Conservation (phyloP, 129 eudicot genomes). For the Escallonia rubra region DNA sequence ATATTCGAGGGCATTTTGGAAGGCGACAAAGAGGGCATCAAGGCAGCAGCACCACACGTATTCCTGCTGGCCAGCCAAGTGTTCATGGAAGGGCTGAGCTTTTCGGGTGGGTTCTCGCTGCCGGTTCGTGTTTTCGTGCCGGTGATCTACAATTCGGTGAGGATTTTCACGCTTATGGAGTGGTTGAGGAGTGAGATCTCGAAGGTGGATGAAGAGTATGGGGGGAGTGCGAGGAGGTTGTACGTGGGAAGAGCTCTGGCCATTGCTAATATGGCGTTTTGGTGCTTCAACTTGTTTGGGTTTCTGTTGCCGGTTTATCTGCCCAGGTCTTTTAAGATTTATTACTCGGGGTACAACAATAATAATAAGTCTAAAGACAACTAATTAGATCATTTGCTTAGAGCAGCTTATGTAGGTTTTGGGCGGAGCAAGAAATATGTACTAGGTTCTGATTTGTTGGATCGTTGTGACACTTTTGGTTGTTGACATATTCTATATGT, state of each 20-base stretch:
- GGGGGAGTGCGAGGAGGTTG: slow-evolving; percentile 41
- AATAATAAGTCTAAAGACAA: too few species aligned
- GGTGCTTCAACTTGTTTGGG: slow-evolving; percentile 82
- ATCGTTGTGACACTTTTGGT: too few species aligned
- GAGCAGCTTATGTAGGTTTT: neutral
- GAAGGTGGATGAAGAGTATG: slow-evolving; percentile 25
- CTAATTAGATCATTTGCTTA: too few species aligned
- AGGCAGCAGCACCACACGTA: slow-evolving; percentile 74
- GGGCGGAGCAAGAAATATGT: too few species aligned
- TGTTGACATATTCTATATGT: too few species aligned
- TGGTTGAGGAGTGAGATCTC: slow-evolving; percentile 58
- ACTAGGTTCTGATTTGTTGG: neutral
- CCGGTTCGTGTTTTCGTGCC: slow-evolving; percentile 76
- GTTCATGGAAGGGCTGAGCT: slow-evolving; percentile 66
- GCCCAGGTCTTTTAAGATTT: slow-evolving; percentile 58
- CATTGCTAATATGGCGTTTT: slow-evolving; percentile 51
- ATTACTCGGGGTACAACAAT: slow-evolving; percentile 25
- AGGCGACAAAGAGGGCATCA: slow-evolving; percentile 70
- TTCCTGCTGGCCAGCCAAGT: slow-evolving; percentile 67
- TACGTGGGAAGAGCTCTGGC: slow-evolving; percentile 58
- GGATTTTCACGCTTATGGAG: slow-evolving; percentile 55
- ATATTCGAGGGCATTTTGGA: slow-evolving; percentile 57
- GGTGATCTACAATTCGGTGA: slow-evolving; percentile 61
- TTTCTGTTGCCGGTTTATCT: slow-evolving; percentile 70
- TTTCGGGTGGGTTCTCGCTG: slow-evolving; percentile 50